These are phyloP conservation scores for Phytophthora fragariae DNA, from an alignment of 352 stramenopile species.

Conservation along the genomic window DNA sequence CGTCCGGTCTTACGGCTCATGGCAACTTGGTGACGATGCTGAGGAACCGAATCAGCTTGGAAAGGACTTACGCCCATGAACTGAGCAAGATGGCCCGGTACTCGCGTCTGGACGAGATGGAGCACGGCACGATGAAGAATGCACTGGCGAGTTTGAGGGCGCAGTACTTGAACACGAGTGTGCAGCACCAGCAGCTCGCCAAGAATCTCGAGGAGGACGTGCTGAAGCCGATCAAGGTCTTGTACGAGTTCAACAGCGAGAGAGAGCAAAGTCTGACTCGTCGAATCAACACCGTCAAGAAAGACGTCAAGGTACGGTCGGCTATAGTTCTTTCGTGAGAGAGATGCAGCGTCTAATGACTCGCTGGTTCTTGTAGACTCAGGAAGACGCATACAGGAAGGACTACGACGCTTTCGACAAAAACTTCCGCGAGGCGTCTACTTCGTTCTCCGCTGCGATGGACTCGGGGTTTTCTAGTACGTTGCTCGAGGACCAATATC, in stretches of 20 bases:
- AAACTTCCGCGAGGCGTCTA: constrained; percentile 68
- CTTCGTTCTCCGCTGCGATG: constrained; percentile 73
- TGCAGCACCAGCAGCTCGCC: constrained; percentile 77
- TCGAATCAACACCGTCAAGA: constrained; percentile 73
- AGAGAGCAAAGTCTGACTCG: constrained; percentile 65
- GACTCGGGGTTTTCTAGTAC: constrained; percentile 79
- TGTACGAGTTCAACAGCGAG: constrained; percentile 64
- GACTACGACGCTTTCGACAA: constrained; percentile 78
- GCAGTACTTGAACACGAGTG: constrained; percentile 86
- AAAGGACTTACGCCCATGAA: constrained; percentile 77
- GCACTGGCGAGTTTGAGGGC: constrained; percentile 67
- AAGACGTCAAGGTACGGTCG: constrained; percentile 66
- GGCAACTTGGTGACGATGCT: constrained; percentile 69
- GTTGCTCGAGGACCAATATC: constrained; percentile 74
- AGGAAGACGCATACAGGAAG: constrained; percentile 81
- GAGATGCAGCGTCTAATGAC: neutral
- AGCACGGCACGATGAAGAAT: constrained; percentile 60
- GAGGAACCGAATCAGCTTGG: constrained; percentile 73
- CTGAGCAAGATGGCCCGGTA: constrained; percentile 68
- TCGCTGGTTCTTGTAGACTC: constrained; percentile 33
- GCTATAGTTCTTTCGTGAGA: no score
- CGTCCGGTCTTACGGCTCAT: constrained; percentile 58
- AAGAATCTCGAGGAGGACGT: constrained; percentile 84
- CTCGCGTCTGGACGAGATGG: constrained; percentile 65
- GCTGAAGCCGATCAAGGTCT: constrained; percentile 67